A percentile compares a stretch with the other conserved stretches of the same genome.
Evolutionary conservation across 306 rosid genomes (phyloP).

Genomic region (Castanea crenata): DNA sequence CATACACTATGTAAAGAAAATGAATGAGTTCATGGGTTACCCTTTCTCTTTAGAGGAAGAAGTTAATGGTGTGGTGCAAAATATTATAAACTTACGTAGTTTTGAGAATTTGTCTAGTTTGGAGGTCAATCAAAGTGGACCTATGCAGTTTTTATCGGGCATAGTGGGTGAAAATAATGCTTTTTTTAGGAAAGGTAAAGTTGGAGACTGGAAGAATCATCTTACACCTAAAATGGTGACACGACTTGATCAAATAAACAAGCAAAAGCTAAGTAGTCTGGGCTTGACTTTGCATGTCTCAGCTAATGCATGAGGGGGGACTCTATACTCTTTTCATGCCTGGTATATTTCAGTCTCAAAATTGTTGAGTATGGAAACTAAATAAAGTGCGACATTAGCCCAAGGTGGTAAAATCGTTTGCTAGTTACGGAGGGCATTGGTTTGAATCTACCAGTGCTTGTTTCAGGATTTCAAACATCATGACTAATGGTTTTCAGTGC

Average conservation of each 20-base stretch:
- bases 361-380: too few relatives aligned
- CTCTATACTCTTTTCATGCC: not conserved
- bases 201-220: slow-evolving; percentile 21
- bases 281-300: too few relatives aligned
- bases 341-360: not conserved
- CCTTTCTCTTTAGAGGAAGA: slow-evolving; percentile 24
- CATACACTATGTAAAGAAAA: not conserved
- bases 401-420: too few relatives aligned
- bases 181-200: slow-evolving; percentile 18
- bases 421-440: too few relatives aligned
- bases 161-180: not conserved
- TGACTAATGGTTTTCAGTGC: too few relatives aligned
- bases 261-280: not conserved
- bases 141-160: too few relatives aligned
- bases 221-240: not conserved
- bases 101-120: slow-evolving; percentile 17
- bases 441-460: too few relatives aligned
- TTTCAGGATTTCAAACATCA: too few relatives aligned
- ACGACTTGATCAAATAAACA: slow-evolving; percentile 1
- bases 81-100: slow-evolving; percentile 3
- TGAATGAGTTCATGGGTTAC: slow-evolving; percentile 17
- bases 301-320: too few relatives aligned
- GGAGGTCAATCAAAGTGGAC: slow-evolving; percentile 21
- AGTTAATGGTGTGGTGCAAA: not conserved
- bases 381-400: too few relatives aligned